Conservation (phyloP, 78 protist species). For the Polysphondylium violaceum region DNA sequence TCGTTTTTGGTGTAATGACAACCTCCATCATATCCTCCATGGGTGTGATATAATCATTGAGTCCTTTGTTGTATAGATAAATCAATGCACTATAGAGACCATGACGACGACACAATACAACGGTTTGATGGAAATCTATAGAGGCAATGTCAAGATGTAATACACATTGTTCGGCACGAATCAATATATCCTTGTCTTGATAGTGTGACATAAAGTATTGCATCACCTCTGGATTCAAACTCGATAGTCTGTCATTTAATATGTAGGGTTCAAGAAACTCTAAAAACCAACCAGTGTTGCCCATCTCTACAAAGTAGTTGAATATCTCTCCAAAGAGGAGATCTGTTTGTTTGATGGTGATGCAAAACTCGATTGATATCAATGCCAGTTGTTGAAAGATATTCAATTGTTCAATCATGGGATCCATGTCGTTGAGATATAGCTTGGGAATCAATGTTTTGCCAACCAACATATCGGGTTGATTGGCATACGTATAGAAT, state of each 20-base stretch:
- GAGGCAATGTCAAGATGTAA: slow-evolving; percentile 66
- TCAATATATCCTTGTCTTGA: slow-evolving; percentile 8
- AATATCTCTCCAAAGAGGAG: slow-evolving; percentile 67
- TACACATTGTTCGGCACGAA: slow-evolving; percentile 78
- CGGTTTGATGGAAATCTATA: slow-evolving; percentile 80
- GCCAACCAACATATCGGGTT: background rate
- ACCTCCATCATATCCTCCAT: slow-evolving; percentile 67
- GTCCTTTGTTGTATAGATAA: slow-evolving; percentile 76
- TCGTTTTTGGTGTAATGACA: slow-evolving; percentile 27
- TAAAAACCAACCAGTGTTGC: slow-evolving; percentile 27
- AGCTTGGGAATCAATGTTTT: slow-evolving; percentile 41
- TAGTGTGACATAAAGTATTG: slow-evolving; percentile 61
- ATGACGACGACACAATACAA: slow-evolving; percentile 53
- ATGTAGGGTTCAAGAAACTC: slow-evolving; percentile 77
- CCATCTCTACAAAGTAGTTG: slow-evolving; percentile 51
- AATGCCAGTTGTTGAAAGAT: slow-evolving; percentile 65
- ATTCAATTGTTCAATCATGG: slow-evolving; percentile 5
- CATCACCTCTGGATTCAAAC: slow-evolving; percentile 78
- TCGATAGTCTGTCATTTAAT: slow-evolving; percentile 33
- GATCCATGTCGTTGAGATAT: slow-evolving; percentile 5
- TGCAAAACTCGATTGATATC: slow-evolving; percentile 62
- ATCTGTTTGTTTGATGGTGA: slow-evolving; percentile 40
- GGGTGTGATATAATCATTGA: slow-evolving; percentile 83
- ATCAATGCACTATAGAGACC: slow-evolving; percentile 75
- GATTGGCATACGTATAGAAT: background rate